Percentiles rank a stretch among this genome's conserved stretches.
These are phyloP conservation scores for Pythium coloratum DNA, from an alignment of 352 stramenopile species.

Conservation along the genomic window DNA sequence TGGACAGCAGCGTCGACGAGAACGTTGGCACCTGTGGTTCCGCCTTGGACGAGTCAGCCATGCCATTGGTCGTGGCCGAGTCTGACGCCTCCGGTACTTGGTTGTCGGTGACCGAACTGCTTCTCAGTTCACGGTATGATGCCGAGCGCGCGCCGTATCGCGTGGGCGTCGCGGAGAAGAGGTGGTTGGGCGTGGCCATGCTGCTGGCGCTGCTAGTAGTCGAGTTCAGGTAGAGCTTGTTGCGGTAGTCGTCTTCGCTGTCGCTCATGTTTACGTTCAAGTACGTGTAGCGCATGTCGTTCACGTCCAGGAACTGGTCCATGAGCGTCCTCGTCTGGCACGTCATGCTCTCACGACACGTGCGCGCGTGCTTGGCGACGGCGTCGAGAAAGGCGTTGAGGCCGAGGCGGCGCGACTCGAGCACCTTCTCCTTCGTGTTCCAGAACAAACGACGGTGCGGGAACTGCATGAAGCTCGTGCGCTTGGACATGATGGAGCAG, in stretches of 20 bases:
- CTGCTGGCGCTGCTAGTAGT: constrained; percentile 23
- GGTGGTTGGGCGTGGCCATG: constrained; percentile 22
- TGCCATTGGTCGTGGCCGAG: not conserved
- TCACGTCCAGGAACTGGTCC: constrained; percentile 88
- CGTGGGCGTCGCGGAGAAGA: constrained; percentile 22
- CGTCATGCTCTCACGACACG: constrained; percentile 64
- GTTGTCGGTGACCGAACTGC: constrained; percentile 17
- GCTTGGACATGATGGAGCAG: constrained; percentile 80
- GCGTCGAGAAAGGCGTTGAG: constrained; percentile 79
- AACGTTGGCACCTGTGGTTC: not conserved
- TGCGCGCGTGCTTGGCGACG: constrained; percentile 74
- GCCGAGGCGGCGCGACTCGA: constrained; percentile 70
- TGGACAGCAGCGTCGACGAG: not conserved
- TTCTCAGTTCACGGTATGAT: constrained; percentile 16
- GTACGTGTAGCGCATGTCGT: constrained; percentile 89
- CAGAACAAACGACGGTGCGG: constrained; percentile 72
- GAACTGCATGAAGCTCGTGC: constrained; percentile 82
- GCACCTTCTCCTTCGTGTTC: constrained; percentile 69
- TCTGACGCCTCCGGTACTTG: not conserved
- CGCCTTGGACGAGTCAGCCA: not conserved
- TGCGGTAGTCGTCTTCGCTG: constrained; percentile 39
- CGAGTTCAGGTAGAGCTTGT: constrained; percentile 39
- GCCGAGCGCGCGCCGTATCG: not conserved
- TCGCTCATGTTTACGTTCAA: constrained; percentile 84
- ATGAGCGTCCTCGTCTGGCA: constrained; percentile 77